Evolutionary conservation across 2,329 filamentous ascomycete genomes (phyloP).

Genomic region (Cryphonectria japonica): DNA sequence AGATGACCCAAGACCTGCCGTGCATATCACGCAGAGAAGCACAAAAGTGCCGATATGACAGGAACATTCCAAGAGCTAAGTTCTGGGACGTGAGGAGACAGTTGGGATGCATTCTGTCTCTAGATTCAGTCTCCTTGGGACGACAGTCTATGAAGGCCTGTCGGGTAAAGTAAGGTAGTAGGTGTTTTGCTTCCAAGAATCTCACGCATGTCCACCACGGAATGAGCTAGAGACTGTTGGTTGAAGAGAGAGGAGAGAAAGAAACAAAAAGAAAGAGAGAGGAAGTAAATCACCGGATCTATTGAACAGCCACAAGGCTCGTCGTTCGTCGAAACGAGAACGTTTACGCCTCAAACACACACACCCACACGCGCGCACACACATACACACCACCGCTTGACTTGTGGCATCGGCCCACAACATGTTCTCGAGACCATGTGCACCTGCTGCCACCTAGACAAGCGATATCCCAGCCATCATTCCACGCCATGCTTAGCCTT

Average conservation of each 20-base stretch:
- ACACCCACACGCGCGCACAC: too few species aligned
- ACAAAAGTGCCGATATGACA: not conserved
- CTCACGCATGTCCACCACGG: not conserved
- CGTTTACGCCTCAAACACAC: not conserved
- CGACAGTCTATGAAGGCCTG: not conserved
- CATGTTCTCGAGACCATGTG: not conserved
- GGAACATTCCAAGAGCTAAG: not conserved
- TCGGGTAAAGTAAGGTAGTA: not conserved
- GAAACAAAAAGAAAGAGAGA: not conserved
- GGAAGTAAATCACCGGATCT: too few species aligned
- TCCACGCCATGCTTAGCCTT: not conserved
- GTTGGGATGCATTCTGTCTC: not conserved
- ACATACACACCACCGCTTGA: not conserved
- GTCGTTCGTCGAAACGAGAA: not conserved
- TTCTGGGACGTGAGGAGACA: not conserved
- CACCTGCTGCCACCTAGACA: not conserved
- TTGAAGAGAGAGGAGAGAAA: not conserved
- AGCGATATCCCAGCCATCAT: not conserved
- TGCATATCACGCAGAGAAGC: not conserved
- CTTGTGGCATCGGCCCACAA: not conserved
- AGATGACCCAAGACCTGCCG: not conserved
- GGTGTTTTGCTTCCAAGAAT: not conserved
- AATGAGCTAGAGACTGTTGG: not conserved
- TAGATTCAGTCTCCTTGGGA: not conserved
- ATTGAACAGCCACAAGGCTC: not conserved